Evolutionary conservation across 208 protist species (phyloP), one percentile per base, ranked within the genome.

Genomic region (Trypanosoma conorhini): DNA sequence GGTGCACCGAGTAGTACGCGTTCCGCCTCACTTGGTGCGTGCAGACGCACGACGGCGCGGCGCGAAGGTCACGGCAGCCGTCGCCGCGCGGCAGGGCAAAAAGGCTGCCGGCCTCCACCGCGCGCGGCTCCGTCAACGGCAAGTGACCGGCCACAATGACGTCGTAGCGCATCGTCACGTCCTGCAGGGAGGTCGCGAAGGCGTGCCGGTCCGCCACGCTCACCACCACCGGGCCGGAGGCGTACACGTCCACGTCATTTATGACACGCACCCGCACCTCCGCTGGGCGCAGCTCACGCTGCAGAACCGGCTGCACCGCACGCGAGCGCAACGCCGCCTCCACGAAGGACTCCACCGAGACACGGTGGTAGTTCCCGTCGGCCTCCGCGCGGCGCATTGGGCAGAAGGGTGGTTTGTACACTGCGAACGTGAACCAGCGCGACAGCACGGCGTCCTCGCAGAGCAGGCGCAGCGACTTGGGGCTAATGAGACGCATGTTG

Each of bases 351-450:
- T 96, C 87, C 5, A 96, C 79, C 0, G 85, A 92, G 31, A 96
- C 91, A 22, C 63, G 42, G 64, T 96, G 91, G 66, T 89, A 89
- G 78, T 96, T 96, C 24, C 78, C 75, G 21, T 35, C n/a, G 0
- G 88, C 84, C 10, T 88, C 83, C 19, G 57, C 46, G 10, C 79
- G 81, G 8, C 87, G 86, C 91, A 96, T 96, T 10, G 91, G 91
- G 68, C 91, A 96, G 67, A 96, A 96, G 0, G 91, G 82, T 0
- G 91, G 91, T 74, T 96, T 96, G 79, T 94, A 96, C 9, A 96
- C 72, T 1, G 85, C 88, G 62, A 94, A 96, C 1, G 76, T 48
- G 59, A 76, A 67, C 66, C 79, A 94, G 10, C 82, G 80, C 10
- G 57, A 48, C 5, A 96, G 75, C 3, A 75, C 64, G 4, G 73